Base-by-base conservation (phyloP, 108 stramenopile species). In the Poteriospumella lacustris region DNA sequence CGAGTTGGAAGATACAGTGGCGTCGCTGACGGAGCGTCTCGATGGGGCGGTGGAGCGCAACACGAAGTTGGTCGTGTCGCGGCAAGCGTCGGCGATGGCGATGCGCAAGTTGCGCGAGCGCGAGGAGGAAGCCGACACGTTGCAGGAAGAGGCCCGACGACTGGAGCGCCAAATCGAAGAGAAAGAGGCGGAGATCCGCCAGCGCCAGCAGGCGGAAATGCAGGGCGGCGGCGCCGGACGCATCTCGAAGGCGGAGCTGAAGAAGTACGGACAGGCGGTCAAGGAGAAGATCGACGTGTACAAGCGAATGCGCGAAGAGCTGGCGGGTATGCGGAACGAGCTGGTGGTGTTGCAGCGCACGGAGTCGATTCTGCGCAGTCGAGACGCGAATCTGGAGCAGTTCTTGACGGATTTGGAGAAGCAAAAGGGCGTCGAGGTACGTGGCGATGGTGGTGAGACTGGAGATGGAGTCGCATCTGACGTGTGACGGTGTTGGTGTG, bases 341-440 rank as follows among this genome's bases (percentile, higher is more conserved):
- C 58, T 77, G 58, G 75, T 86, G 0, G 87, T 84, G 33, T 78
- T 90, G 15, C 68, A 81, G 43, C 58, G 85, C 39, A 87, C 86
- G 1, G 87, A 90, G 82, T 68, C 85, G 79, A 40, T 83, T 39
- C 73, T 82, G 0, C 78, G 84, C 43, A 42, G 75, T 5, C 77
- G 89, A 42, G 90, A 82, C 39, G 70, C 78, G 24, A 78, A 84
- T 39, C 59, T 92, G 39, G 90, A 90, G 36, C 80, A 88, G 39
- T 86, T 86, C 43, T 79, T 90, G 39, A 69, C 78, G 60, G 36
- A 85, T 62, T 77, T 90, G 77, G 92, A 92, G 77, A 85, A 78
- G 59, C 44, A 83, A 39, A 88, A 88, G 24, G 92, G 90, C 58
- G 86, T 91, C 36, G 70, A 73, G 41, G 70, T 73, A 56, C 9